Evolutionary conservation across 2,329 filamentous ascomycete species (phyloP).

Genomic region (Cytospora chrysosperma): DNA sequence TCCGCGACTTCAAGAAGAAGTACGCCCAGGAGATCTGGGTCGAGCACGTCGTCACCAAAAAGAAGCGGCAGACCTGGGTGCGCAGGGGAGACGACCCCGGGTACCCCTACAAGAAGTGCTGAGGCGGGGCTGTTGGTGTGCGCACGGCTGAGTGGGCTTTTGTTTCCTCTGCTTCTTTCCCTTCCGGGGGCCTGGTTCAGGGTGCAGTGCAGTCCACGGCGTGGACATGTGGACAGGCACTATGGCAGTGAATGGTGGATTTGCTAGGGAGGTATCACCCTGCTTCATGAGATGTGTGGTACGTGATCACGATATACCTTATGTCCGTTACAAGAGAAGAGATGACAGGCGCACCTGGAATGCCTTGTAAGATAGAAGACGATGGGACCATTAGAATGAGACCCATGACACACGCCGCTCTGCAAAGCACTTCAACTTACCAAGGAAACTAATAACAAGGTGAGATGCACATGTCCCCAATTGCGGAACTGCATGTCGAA

Average conservation of each 20-base stretch:
- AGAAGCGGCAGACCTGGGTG: constrained; percentile 83
- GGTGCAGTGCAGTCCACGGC: too few species aligned
- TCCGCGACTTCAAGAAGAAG: constrained; percentile 75
- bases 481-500: not conserved
- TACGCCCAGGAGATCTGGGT: constrained; percentile 81
- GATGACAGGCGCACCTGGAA: not conserved
- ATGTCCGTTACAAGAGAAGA: not conserved
- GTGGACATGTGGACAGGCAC: too few species aligned
- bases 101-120: constrained; percentile 54
- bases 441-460: not conserved
- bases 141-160: too few species aligned
- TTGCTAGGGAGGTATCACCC: not conserved
- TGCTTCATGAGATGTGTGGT: not conserved
- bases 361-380: not conserved
- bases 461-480: not conserved
- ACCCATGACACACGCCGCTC: constrained; percentile 6
- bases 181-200: not conserved
- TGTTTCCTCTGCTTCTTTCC: too few species aligned
- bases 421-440: not conserved
- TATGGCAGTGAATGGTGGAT: not conserved
- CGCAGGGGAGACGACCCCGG: constrained; percentile 76
- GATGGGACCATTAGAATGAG: not conserved
- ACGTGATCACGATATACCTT: not conserved
- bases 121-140: too few species aligned
- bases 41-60: constrained; percentile 83